Conservation (phyloP, 371 early-diverging fungal genomes). For the Zychaea mexicana region DNA sequence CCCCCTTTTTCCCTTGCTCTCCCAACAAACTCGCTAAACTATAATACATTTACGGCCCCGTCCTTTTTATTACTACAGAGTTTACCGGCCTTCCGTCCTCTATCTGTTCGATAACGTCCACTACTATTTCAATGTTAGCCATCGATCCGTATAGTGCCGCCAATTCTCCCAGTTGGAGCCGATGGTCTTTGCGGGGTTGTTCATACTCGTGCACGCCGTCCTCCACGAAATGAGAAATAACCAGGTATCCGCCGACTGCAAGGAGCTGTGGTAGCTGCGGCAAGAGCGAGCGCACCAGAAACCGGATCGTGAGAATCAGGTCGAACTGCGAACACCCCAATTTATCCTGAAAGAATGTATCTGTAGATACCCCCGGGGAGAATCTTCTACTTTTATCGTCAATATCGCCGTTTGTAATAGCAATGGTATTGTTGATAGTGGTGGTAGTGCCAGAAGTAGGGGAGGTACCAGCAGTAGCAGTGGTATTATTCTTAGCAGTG, state of each 20-base stretch:
- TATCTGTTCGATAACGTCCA: slow-evolving; percentile 37
- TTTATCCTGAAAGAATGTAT: slow-evolving; percentile 11
- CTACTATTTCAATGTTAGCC: slow-evolving; percentile 28
- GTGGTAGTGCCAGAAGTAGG: no score
- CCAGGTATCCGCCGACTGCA: slow-evolving; percentile 35
- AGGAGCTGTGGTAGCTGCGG: slow-evolving; percentile 26
- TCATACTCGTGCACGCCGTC: slow-evolving; percentile 29
- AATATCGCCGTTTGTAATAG: neutral
- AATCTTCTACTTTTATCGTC: neutral
- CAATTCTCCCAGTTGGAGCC: slow-evolving; percentile 38
- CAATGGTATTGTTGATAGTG: no score
- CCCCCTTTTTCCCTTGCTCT: neutral
- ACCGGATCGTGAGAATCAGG: slow-evolving; percentile 45
- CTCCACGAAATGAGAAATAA: slow-evolving; percentile 52
- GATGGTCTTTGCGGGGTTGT: slow-evolving; percentile 35
- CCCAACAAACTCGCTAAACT: no score
- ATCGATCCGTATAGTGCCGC: slow-evolving; percentile 16
- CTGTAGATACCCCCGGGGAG: slow-evolving; percentile 16
- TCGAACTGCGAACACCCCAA: slow-evolving; percentile 23
- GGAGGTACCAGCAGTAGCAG: no score
- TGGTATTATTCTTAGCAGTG: no score
- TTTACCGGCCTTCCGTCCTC: slow-evolving; percentile 54
- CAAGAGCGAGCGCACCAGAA: slow-evolving; percentile 34
- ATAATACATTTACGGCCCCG: neutral
- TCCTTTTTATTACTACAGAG: slow-evolving; percentile 34